Conservation (phyloP, 2,329 filamentous ascomycete genomes). For the Exophiala viscosa region DNA sequence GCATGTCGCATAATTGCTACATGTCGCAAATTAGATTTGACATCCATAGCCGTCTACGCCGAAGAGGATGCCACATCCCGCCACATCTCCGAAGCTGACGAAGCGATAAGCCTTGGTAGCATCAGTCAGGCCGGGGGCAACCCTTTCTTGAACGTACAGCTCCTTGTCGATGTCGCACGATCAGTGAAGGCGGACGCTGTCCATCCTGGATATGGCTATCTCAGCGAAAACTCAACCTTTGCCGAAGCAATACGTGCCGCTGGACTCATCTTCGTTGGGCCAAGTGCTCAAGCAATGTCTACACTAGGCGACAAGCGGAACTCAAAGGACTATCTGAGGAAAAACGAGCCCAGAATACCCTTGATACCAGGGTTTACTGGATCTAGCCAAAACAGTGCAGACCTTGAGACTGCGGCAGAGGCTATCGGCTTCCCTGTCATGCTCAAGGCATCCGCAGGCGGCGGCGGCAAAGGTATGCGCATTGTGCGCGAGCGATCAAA, state of each 20-base stretch:
- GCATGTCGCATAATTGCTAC: conserved; percentile 31
- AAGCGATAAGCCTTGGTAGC: conserved; percentile 31
- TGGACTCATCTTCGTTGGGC: conserved; percentile 36
- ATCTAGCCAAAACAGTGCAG: conserved; percentile 26
- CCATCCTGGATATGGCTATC: conserved; percentile 37
- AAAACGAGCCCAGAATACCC: conserved; percentile 31
- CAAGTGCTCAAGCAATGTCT: conserved; percentile 32
- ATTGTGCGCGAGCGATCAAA: conserved; percentile 34
- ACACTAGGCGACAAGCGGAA: conserved; percentile 34
- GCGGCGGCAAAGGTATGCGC: conserved; percentile 46
- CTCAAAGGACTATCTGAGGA: conserved; percentile 29
- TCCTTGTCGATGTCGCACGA: conserved; percentile 30
- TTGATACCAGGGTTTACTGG: conserved; percentile 31
- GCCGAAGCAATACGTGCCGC: conserved; percentile 30
- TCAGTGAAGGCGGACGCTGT: conserved; percentile 30
- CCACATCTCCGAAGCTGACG: conserved; percentile 34
- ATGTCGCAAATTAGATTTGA: conserved; percentile 28
- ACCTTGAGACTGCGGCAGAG: conserved; percentile 25
- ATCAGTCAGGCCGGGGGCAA: conserved; percentile 23
- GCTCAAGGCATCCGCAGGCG: conserved; percentile 49
- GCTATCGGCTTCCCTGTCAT: conserved; percentile 40
- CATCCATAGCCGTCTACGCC: conserved; percentile 24
- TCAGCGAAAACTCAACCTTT: conserved; percentile 36
- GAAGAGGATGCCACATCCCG: conserved; percentile 31
- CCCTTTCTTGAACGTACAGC: conserved; percentile 33